phyloP scores from a whole-genome alignment of 2,329 filamentous ascomycete species.

The Colletotrichum phormii region DNA sequence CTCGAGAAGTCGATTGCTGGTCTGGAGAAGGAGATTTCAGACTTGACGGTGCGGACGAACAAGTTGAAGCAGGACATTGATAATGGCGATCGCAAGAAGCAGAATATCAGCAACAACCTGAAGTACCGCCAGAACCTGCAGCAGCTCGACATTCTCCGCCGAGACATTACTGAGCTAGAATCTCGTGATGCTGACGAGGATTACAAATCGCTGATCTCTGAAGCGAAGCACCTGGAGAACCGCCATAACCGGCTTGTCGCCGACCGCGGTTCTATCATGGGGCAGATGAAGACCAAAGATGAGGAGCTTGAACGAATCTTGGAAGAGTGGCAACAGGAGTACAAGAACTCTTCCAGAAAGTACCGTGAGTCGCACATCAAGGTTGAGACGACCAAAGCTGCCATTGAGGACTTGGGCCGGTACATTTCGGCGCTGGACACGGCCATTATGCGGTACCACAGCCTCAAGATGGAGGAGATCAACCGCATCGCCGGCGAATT shows the following conservation, averaged over 20 bases:
- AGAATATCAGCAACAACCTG: constrained; percentile 90
- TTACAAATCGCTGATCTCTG: constrained; percentile 77
- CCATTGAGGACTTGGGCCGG: constrained; percentile 87
- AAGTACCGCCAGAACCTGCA: constrained; percentile 82
- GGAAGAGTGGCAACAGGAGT: constrained; percentile 85
- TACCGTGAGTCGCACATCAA: constrained; percentile 92
- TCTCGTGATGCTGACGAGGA: constrained; percentile 85
- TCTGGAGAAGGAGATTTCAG: constrained; percentile 75
- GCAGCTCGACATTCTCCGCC: constrained; percentile 73
- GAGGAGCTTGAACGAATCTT: constrained; percentile 79
- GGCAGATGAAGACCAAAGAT: constrained; percentile 86
- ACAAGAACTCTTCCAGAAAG: constrained; percentile 81
- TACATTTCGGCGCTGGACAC: constrained; percentile 90
- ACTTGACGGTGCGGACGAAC: constrained; percentile 78
- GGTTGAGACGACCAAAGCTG: constrained; percentile 91
- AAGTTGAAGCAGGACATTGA: constrained; percentile 81
- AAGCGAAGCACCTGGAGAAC: constrained; percentile 76
- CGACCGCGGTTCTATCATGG: constrained; percentile 79
- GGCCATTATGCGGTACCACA: constrained; percentile 97
- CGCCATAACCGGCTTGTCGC: constrained; percentile 77
- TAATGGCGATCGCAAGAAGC: constrained; percentile 84
- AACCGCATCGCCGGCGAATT: constrained; percentile 94
- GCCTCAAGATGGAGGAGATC: constrained; percentile 97
- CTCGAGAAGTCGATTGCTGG: constrained; percentile 75
- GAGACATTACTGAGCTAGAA: constrained; percentile 80